phyloP scores from a whole-genome alignment of 2,329 filamentous ascomycete species.

The Clarireedia homoeocarpa region DNA sequence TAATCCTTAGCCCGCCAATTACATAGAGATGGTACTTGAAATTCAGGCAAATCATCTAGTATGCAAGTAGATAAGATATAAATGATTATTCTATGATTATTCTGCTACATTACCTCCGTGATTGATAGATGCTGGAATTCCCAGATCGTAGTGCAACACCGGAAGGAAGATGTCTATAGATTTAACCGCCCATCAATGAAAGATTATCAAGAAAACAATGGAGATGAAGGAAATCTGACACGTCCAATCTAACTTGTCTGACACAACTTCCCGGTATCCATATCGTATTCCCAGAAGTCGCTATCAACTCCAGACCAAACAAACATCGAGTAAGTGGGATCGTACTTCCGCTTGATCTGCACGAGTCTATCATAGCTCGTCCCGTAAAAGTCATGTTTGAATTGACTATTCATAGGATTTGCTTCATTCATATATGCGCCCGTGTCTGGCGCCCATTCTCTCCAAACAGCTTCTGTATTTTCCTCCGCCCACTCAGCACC shows the following conservation, averaged over 20 bases:
- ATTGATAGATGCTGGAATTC: too few relatives aligned
- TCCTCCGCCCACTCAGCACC: background rate
- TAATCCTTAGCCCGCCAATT: too few relatives aligned
- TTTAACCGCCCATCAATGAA: too few relatives aligned
- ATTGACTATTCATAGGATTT: constrained; percentile 26
- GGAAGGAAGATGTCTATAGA: too few relatives aligned
- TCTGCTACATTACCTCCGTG: too few relatives aligned
- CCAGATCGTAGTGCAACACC: too few relatives aligned
- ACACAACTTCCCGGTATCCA: background rate
- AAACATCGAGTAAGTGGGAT: constrained; percentile 33
- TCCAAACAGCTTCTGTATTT: constrained; percentile 23
- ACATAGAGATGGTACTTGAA: too few relatives aligned
- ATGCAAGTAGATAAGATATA: too few relatives aligned
- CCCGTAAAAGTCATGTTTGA: constrained; percentile 31
- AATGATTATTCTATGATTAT: too few relatives aligned
- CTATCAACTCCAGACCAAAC: constrained; percentile 26
- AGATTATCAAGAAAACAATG: too few relatives aligned
- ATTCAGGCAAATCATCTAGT: too few relatives aligned
- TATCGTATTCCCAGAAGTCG: background rate
- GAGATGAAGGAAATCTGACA: too few relatives aligned
- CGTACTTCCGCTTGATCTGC: constrained; percentile 30
- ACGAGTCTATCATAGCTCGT: constrained; percentile 27
- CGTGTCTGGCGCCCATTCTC: constrained; percentile 31
- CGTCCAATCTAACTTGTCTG: background rate
- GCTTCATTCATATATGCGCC: constrained; percentile 38